These are phyloP conservation scores for Capronia epimyces DNA, from an alignment of 2,329 filamentous ascomycete genomes.

Conservation along the genomic window DNA sequence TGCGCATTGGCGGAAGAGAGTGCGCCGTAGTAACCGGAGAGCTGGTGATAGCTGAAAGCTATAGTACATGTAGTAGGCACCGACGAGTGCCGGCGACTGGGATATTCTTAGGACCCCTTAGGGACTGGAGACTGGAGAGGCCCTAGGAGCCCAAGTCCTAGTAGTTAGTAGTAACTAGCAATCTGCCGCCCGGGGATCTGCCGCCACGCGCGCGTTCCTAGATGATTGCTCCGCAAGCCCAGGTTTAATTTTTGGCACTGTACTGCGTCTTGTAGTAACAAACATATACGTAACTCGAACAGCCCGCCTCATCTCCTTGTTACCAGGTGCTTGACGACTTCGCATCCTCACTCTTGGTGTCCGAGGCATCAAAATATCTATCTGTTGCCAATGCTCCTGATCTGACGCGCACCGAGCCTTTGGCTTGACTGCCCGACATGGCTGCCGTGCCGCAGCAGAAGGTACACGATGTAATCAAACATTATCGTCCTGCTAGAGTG, in stretches of 20 bases:
- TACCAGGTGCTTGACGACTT: not conserved
- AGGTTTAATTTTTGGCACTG: not conserved
- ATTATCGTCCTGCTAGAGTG: conserved; percentile 76
- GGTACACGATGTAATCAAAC: conserved; percentile 70
- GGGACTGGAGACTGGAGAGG: no score
- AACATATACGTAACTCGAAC: not conserved
- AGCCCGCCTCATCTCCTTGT: not conserved
- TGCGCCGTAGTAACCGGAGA: not conserved
- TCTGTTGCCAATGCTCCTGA: not conserved
- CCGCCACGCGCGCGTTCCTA: not conserved
- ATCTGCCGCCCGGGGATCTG: not conserved
- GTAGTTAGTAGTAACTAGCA: not conserved
- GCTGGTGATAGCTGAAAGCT: not conserved
- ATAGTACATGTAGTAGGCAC: not conserved
- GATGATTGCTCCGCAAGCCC: not conserved
- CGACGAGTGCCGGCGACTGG: no score
- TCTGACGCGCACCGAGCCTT: not conserved
- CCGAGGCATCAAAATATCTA: not conserved
- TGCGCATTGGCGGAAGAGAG: not conserved
- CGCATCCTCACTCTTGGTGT: not conserved
- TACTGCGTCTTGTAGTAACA: no score
- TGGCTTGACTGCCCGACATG: conserved; percentile 11
- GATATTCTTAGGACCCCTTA: no score
- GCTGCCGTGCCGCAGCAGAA: conserved; percentile 46
- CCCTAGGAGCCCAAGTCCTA: no score